These are phyloP conservation scores for Populus davidiana DNA, from an alignment of 345 rosid genomes.

Conservation along the genomic window DNA sequence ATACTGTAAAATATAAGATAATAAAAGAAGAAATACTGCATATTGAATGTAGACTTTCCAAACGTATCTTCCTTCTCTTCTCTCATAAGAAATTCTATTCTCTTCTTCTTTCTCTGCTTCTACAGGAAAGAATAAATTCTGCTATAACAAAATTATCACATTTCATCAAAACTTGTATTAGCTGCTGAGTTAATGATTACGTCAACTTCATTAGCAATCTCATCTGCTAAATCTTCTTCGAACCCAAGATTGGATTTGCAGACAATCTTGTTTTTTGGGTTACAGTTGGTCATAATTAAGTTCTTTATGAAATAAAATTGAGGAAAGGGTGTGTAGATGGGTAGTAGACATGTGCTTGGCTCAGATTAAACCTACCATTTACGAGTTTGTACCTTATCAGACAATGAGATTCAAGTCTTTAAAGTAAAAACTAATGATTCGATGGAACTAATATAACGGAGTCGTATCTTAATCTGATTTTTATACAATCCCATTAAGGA, in stretches of 20 bases:
- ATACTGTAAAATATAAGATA: too few species aligned
- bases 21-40: too few species aligned
- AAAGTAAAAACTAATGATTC: not conserved
- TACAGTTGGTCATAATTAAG: not conserved
- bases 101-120: too few species aligned
- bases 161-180: slow-evolving; percentile 61
- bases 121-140: too few species aligned
- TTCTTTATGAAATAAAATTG: not conserved
- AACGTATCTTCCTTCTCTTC: too few species aligned
- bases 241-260: slow-evolving; percentile 66
- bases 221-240: slow-evolving; percentile 53
- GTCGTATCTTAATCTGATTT: not conserved
- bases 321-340: not conserved
- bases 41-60: too few species aligned
- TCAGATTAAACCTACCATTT: not conserved
- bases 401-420: not conserved
- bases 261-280: slow-evolving; percentile 26
- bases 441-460: too few species aligned
- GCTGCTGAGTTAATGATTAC: slow-evolving; percentile 79
- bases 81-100: too few species aligned
- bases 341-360: not conserved
- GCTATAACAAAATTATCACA: too few species aligned
- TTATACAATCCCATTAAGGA: not conserved
- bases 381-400: not conserved
- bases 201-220: slow-evolving; percentile 55